phyloP scores from a whole-genome alignment of 108 stramenopile genomes.

The Cyclotella atomus region DNA sequence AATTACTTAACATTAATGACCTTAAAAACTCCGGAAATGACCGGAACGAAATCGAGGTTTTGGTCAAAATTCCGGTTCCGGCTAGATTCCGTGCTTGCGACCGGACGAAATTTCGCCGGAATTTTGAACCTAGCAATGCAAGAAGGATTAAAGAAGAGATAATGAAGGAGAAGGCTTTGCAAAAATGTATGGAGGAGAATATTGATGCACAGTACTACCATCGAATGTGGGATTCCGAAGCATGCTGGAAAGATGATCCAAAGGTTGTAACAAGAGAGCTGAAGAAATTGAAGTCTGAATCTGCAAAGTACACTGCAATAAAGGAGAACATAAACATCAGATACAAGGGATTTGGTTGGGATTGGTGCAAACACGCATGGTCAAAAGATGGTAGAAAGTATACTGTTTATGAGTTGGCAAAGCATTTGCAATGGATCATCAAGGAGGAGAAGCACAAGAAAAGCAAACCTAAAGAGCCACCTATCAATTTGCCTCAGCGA shows the following conservation, averaged over 20 bases:
- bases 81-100: no score
- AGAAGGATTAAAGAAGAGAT: constrained; percentile 12
- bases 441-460: neutral
- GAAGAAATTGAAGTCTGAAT: constrained; percentile 4
- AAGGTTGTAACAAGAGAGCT: constrained; percentile 4
- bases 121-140: no score
- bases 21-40: no score
- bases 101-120: no score
- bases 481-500: neutral
- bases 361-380: neutral
- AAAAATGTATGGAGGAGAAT: neutral
- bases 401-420: constrained; percentile 11
- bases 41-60: no score
- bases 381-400: constrained; percentile 4
- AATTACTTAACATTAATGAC: no score
- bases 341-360: constrained; percentile 17
- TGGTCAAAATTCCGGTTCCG: no score
- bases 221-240: constrained; percentile 5
- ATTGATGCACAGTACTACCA: neutral
- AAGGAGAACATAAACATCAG: constrained; percentile 13
- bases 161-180: neutral
- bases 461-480: constrained; percentile 8
- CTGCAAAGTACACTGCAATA: constrained; percentile 10
- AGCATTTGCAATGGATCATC: constrained; percentile 13
- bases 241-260: constrained; percentile 19